Base-by-base conservation (phyloP, 352 stramenopile genomes). In the Phytophthora podocarpi region DNA sequence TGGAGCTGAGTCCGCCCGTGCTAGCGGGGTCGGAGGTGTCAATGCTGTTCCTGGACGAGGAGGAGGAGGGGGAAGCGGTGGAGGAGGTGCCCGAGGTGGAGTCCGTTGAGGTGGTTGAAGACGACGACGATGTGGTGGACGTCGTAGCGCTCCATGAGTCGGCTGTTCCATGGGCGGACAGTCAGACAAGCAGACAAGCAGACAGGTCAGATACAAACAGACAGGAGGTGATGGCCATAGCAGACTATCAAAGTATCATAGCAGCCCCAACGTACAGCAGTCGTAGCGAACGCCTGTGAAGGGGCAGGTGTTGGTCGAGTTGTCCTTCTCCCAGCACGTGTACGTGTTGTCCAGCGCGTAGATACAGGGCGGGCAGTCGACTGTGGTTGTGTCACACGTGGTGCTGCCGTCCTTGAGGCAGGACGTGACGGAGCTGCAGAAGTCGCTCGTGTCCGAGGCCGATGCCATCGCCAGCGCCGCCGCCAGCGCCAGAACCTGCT, bases 211-310 rank as follows among this genome's bases (percentile, higher is more conserved):
- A 59, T 39, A 51, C 3, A 24, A 4, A 34, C 10, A 28, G 16
- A 48, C 9, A 52, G 21, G 31, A 35, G 24, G 32, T 34, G 15
- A 41, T 12, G 10, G 37, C 35, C 4, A 21, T 26, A n/a, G 28
- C n/a, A 7, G 40, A 18, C 11, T n/a, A n/a, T n/a, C n/a, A n/a
- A n/a, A n/a, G n/a, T n/a, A n/a, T n/a, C n/a, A n/a, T n/a, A n/a
- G n/a, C n/a, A n/a, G n/a, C n/a, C 3, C 26, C 3, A 5, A 87
- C 81, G 62, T 79, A 90, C 81, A 83, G 71, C 82, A 91, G 57
- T 91, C 82, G 50, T 89, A 89, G 53, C 80, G 75, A 27, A 86
- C 72, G 49, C 72, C 75, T 13, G 77, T 81, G 65, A 82, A 91
- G 1, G 78, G 82, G 26, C 82, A 91, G 10, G 81, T 81, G 56